Base-by-base conservation (phyloP, 371 early-diverging fungal genomes). In the Mucor circinelloides region DNA sequence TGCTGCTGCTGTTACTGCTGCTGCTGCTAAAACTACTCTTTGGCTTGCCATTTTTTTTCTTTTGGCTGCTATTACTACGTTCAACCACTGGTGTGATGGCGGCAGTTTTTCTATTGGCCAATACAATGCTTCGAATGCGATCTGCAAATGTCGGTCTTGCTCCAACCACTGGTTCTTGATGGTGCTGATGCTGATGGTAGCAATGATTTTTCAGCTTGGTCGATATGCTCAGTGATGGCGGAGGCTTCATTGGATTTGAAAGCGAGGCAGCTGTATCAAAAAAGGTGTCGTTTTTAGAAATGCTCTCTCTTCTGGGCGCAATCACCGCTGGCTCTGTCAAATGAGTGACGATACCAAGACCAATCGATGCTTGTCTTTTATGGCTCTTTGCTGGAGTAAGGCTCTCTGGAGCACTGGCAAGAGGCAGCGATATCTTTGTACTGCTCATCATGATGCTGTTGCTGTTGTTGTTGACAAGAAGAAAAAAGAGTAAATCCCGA, bases 291-390 rank as follows among this genome's bases (percentile, higher is more conserved):
- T 64, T 64, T 36, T 64, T 64, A 8, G 44, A 42, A 27, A 60
- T 27, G 5, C 55, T 55, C 28, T 55, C n/a, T 15, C 55, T 12
- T 23, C 42, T 15, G 1, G 40, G 32, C 10, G 9, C 30, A 4
- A 13, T 30, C 1, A 40, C 6, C 1, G 27, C 4, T 19, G 42
- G 38, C 31, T 63, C 63, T 55, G 59, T 40, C 19, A 68, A 28
- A 55, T 73, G 66, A 27, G 76, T 78, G 17, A 78, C 64, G 28
- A 79, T 79, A 9, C 76, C 74, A 17, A 79, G 64, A 8, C 79
- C 76, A 32, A 76, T 61, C 8, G 79, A 79, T 28, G 74, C 65
- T 38, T 72, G 67, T 9, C 70, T 34, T 6, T 27, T 66, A 50
- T 66, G 65, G 5, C 7, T 55, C 42, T 40, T 61, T 23, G 55